Evolutionary conservation across 331 rosid genomes (phyloP), one percentile per base, ranked within the genome.

Genomic region (Ulmus americana): DNA sequence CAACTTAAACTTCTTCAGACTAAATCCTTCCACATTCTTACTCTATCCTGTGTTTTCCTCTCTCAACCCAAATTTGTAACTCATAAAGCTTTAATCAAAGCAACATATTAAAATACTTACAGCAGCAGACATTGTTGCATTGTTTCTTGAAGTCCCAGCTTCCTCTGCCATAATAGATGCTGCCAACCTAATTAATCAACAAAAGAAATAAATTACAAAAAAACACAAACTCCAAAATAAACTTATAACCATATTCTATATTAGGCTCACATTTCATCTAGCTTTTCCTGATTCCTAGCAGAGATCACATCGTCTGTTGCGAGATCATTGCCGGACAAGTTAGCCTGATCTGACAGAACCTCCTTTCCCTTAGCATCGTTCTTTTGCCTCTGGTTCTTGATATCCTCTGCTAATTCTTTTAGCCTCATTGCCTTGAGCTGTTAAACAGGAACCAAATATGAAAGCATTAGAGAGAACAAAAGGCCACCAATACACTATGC

Each of bases 401-500:
- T 70, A 72, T 83, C 84, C 76, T 83, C 75, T 16, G 95, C 86
- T 59, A 92, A 50, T 56, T 86, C 90, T 80, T 76, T 86, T 77
- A 92, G 80, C 76, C 79, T 82, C 86, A 77, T 55, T 47, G 84
- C 70, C 86, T 86, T 92, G 58, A 92, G 77, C 97, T 88, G 70
- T 75, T 22, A 69, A 28, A 47, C 42, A 45, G 38, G 13, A 39
- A 64, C 10, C 47, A 74, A 40, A 7, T 20, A n/a, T 6, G 68
- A 14, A 28, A 16, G 15, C 18, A 60, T 38, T 14, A 39, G 44
- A n/a, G 16, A 7, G 18, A 8, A 61, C 10, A 11, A 62, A 13
- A 65, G n/a, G 63, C 64, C 67, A 44, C 61, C 44, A 5, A 28
- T 2, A 28, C 4, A 28, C 35, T 28, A 14, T 46, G 44, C 7